Conservation (phyloP, 371 early-diverging fungal genomes). For the Neoconidiobolus thromboides region DNA sequence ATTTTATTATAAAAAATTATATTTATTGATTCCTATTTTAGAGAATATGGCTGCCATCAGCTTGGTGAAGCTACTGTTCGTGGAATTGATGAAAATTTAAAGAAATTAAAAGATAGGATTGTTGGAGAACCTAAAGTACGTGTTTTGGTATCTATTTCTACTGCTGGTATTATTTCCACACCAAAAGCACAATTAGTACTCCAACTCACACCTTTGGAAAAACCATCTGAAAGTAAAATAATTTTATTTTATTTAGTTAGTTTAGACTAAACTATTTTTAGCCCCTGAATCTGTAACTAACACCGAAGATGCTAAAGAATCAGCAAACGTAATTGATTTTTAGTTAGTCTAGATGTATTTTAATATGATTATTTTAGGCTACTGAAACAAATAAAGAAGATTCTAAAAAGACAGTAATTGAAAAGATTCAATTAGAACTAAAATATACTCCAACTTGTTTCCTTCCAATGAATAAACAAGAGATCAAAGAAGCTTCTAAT, state of each 20-base stretch:
- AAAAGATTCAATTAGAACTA: slow-evolving; percentile 15
- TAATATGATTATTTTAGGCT: too few relatives aligned
- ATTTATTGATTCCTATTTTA: too few relatives aligned
- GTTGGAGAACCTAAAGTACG: slow-evolving; percentile 60
- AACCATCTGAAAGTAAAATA: neutral
- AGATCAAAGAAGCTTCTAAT: slow-evolving; percentile 9
- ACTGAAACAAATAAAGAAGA: slow-evolving; percentile 15
- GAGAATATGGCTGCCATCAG: slow-evolving; percentile 15
- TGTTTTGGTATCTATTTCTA: slow-evolving; percentile 46
- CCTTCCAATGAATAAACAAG: neutral
- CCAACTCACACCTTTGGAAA: slow-evolving; percentile 17
- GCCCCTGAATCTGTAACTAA: slow-evolving; percentile 6
- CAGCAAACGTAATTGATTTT: too few relatives aligned
- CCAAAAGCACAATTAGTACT: slow-evolving; percentile 24
- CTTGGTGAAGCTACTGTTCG: slow-evolving; percentile 42
- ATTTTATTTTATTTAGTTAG: too few relatives aligned
- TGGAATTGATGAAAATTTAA: slow-evolving; percentile 49
- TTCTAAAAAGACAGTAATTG: slow-evolving; percentile 19
- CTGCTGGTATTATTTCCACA: slow-evolving; percentile 40
- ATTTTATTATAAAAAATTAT: slow-evolving; percentile 5
- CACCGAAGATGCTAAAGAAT: slow-evolving; percentile 1
- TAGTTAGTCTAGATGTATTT: too few relatives aligned
- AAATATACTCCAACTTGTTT: neutral
- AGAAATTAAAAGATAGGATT: slow-evolving; percentile 32
- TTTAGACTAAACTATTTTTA: too few relatives aligned